A percentile compares a stretch with the other conserved stretches of the same genome.
Conservation (phyloP, 352 stramenopile species). For the Globisporangium paddicum region DNA sequence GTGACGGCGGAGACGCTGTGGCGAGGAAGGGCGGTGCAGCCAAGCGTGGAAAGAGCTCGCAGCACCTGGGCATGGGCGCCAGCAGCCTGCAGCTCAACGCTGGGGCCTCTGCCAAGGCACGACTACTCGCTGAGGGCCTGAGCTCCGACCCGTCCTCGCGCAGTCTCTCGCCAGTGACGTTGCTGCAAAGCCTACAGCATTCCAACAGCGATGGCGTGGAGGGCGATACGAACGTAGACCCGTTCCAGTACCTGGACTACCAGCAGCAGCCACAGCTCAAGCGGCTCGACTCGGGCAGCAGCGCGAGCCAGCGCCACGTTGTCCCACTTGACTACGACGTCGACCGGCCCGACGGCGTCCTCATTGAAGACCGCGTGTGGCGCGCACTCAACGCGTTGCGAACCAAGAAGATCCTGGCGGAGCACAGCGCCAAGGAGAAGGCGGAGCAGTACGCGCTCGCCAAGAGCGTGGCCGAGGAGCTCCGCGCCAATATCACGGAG, state of each 20-base stretch:
- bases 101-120: constrained; percentile 30
- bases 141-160: constrained; percentile 25
- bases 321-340: constrained; percentile 65
- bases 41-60: constrained; percentile 21
- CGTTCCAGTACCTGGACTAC: constrained; percentile 58
- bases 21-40: constrained; percentile 15
- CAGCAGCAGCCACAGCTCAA: constrained; percentile 25
- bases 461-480: constrained; percentile 47
- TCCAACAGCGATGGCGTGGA: constrained; percentile 24
- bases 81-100: constrained; percentile 13
- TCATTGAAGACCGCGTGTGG: constrained; percentile 69
- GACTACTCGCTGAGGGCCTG: constrained; percentile 31
- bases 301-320: constrained; percentile 26
- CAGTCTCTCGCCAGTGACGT: constrained; percentile 15
- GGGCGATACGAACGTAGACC: constrained; percentile 53
- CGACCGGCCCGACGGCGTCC: constrained; percentile 56
- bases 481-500: constrained; percentile 36
- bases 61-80: constrained; percentile 16
- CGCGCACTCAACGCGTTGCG: constrained; percentile 55
- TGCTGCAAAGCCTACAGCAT: constrained; percentile 32
- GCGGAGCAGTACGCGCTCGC: constrained; percentile 47
- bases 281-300: not conserved
- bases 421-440: constrained; percentile 47
- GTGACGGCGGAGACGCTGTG: constrained; percentile 4
- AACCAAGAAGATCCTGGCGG: constrained; percentile 57